Percentiles rank a stretch among this genome's conserved stretches.
phyloP scores from a whole-genome alignment of 495 filamentous ascomycete genomes.

The Trichoderma gamsii region DNA sequence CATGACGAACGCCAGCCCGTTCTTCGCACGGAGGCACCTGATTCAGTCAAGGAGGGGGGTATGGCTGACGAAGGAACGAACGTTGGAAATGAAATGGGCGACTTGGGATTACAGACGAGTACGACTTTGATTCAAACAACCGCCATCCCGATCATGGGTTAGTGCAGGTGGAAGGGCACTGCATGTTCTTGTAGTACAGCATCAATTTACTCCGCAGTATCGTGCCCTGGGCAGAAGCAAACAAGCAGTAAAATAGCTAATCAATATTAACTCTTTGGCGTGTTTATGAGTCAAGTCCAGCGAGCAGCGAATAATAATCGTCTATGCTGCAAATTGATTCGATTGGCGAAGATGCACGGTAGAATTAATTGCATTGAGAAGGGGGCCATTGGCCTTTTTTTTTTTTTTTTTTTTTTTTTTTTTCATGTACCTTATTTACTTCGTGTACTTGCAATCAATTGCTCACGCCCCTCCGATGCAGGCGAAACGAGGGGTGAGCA shows the following conservation, averaged over 20 bases:
- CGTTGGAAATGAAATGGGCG: neutral
- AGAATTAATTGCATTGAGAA: neutral
- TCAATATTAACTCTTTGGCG: neutral
- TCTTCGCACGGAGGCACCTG: conserved; percentile 12
- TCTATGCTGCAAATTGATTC: neutral
- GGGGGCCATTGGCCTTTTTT: too few relatives aligned
- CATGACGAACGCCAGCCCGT: conserved; percentile 6
- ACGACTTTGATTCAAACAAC: neutral
- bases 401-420: too few relatives aligned
- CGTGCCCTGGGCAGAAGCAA: neutral
- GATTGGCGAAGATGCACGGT: conserved; percentile 4
- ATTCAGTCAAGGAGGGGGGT: conserved; percentile 6
- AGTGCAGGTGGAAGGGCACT: neutral
- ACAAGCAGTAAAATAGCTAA: neutral
- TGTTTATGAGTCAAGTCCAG: neutral
- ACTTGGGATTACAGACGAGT: neutral
- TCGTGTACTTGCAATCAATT: too few relatives aligned
- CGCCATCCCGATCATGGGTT: neutral
- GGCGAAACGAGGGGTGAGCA: neutral
- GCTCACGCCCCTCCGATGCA: too few relatives aligned
- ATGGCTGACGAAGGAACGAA: conserved; percentile 5
- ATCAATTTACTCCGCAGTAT: neutral
- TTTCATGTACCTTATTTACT: too few relatives aligned
- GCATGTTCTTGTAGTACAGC: neutral
- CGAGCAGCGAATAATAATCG: neutral